These are phyloP conservation scores for Ophiosphaerella korrae DNA, from an alignment of 2,329 filamentous ascomycete genomes.

Conservation along the genomic window DNA sequence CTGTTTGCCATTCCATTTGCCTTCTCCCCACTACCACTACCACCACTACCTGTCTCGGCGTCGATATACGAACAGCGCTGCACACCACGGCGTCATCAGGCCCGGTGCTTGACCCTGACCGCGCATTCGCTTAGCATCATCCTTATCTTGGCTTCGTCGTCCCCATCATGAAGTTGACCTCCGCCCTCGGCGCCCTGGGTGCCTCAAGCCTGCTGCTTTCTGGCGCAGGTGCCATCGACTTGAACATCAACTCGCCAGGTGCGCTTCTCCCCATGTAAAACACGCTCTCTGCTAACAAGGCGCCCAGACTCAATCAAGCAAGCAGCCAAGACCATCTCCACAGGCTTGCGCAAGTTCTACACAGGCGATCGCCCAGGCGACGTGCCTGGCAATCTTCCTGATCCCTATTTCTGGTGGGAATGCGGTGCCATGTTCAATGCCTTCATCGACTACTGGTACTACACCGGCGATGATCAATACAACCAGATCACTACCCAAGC, in stretches of 20 bases:
- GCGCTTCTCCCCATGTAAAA: slow-evolving; percentile 6
- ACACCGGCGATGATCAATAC: slow-evolving; percentile 48
- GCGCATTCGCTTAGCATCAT: slow-evolving; percentile 10
- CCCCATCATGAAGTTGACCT: slow-evolving; percentile 43
- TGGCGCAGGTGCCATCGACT: slow-evolving; percentile 36
- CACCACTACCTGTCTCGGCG: not conserved
- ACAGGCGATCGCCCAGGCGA: slow-evolving; percentile 65
- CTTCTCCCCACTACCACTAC: no score
- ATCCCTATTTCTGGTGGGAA: slow-evolving; percentile 53
- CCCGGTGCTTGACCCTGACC: slow-evolving; percentile 31
- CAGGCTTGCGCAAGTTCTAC: slow-evolving; percentile 68
- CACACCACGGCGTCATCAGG: slow-evolving; percentile 18
- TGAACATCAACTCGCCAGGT: slow-evolving; percentile 39
- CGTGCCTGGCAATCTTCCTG: slow-evolving; percentile 61
- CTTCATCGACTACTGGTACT: slow-evolving; percentile 51
- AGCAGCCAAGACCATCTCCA: slow-evolving; percentile 65
- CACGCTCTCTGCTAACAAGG: slow-evolving; percentile 13
- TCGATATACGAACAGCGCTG: slow-evolving; percentile 2
- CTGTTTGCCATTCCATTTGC: slow-evolving; percentile 5
- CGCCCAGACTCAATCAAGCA: slow-evolving; percentile 64
- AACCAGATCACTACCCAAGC: slow-evolving; percentile 54
- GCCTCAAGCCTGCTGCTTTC: slow-evolving; percentile 40
- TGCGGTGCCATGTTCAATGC: slow-evolving; percentile 48
- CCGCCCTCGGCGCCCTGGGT: slow-evolving; percentile 36
- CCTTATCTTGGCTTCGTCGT: slow-evolving; percentile 13